Percentiles rank a stretch among this genome's conserved stretches.
phyloP scores from a whole-genome alignment of 768 basidiomycete genomes.

The Rhodosporidiobolus odoratus region DNA sequence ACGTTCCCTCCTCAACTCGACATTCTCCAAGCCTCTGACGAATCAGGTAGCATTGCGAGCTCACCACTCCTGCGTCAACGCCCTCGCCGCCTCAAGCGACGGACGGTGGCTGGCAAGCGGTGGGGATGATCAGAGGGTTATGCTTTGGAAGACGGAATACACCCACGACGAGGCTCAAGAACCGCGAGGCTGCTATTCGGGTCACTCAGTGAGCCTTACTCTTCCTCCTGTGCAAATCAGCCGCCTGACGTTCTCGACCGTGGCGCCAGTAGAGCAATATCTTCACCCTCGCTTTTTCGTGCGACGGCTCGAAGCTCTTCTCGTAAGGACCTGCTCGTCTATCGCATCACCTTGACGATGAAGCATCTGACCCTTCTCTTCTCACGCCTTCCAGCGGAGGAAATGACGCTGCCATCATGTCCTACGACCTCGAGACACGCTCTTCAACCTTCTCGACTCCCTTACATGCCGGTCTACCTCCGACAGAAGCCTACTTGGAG shows the following conservation, averaged over 20 bases:
- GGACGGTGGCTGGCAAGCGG: conserved; percentile 30
- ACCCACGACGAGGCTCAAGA: background rate
- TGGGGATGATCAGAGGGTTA: conserved; percentile 28
- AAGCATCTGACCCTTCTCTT: background rate
- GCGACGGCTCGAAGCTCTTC: conserved; percentile 1
- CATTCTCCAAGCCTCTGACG: too few species aligned
- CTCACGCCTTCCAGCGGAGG: conserved; percentile 1
- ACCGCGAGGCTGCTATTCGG: conserved; percentile 17
- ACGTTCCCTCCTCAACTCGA: too few species aligned
- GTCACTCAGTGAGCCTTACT: background rate
- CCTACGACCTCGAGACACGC: conserved; percentile 32
- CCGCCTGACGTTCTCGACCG: background rate
- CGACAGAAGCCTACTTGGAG: conserved; percentile 13
- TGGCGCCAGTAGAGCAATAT: conserved; percentile 20
- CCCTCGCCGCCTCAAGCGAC: conserved; percentile 12
- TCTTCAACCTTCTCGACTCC: background rate
- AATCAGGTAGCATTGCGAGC: conserved; percentile 1
- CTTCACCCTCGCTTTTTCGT: conserved; percentile 23
- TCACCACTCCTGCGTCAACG: conserved; percentile 35
- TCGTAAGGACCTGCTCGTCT: background rate
- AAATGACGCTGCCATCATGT: conserved; percentile 21
- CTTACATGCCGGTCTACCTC: background rate
- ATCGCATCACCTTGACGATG: background rate
- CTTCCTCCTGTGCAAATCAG: too few species aligned
- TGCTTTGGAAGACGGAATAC: conserved; percentile 18